Evolutionary conservation across 306 rosid genomes (phyloP), one percentile per base, ranked within the genome.

Genomic region (Prunus fruticosa): DNA sequence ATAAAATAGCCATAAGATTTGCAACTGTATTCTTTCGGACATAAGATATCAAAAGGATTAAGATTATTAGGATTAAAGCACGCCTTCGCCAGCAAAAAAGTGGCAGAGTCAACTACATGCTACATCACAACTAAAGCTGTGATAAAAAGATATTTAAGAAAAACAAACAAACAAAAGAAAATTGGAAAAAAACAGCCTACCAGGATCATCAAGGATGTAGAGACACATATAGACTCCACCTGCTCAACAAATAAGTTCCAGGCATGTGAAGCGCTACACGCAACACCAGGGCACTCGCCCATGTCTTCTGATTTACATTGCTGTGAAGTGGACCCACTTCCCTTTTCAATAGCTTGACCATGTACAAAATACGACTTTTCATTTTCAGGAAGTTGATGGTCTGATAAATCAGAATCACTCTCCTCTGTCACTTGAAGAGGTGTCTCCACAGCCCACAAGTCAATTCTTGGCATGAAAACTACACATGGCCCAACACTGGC

Each of bases 381-480:
- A 60, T 58, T 74, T 70, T 78, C 83, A 53, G 82, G 49, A 71
- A 51, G 62, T 51, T 78, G 81, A 75, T 79, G 75, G 67, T 72
- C 71, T 45, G 45, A 72, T 80, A 84, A 83, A 84, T 72, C 67
- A 14, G 82, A 78, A 81, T 84, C 87, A 60, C 78, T 84, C 43
- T 77, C 91, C 73, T 81, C 89, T 51, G 80, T 68, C 32, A 76
- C 78, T 84, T 79, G 86, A 72, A 64, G 77, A 78, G 73, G 82
- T 67, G 77, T 78, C 78, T 83, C 91, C 76, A 92, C 79, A 73
- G 96, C 96, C 98, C 98, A 94, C 75, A 94, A 85, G 73, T 94
- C 98, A 78, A 94, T 87, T 89, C 97, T 85, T 53, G 99, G 99
- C 99, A 95, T 85, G 86, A 88, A 95, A 75, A 92, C 80, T 34